Evolutionary conservation across 208 protist genomes (phyloP), one percentile per base, ranked within the genome.

Genomic region (Porcisia hertigi): DNA sequence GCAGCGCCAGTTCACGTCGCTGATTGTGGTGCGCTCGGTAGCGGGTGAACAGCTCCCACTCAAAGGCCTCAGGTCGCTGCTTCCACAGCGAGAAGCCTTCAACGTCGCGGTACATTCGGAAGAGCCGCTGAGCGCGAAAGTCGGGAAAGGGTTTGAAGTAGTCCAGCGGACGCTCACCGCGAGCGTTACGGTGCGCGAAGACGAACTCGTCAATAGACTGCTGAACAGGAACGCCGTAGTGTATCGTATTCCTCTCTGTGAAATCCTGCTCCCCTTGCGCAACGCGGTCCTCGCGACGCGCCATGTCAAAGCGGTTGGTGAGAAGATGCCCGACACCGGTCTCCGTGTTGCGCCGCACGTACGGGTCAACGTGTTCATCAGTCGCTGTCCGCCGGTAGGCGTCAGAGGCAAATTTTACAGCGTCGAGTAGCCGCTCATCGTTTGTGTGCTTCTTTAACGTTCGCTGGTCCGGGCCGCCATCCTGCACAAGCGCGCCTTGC

Each of bases 21-120:
- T 97, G 94, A 75, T 95, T 79, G 81, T 95, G 88, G 80, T 97
- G 94, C 14, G 91, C 92, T 59, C 94, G 90, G 75, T 97, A 96
- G 59, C 94, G 90, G 30, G 86, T 90, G 75, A 97, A 97, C 47
- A 97, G 87, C 80, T 96, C 94, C 92, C 92, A 97, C 84, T 97
- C 92, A 23, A 95, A 82, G 73, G 90, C 88, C 54, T 96, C 91
- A 1, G 92, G 94, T 1, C 92, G 83, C 77, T 94, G 90, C 77
- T 88, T 88, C 82, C 96, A 91, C 2, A 97, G 84, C 1, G 94
- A 88, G 79, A 97, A 96, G 65, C 94, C 94, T 58, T 95, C 89
- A 43, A 91, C 86, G 81, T 97, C 94, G n/a, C 85, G 81, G 77
- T 96, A 94, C 87, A 92, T 87, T 54, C 87, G 86, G 47, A 92